A percentile compares a stretch with the other conserved stretches of the same genome.
Conservation (phyloP, 768 basidiomycete genomes). For the Kwoniella sp. region DNA sequence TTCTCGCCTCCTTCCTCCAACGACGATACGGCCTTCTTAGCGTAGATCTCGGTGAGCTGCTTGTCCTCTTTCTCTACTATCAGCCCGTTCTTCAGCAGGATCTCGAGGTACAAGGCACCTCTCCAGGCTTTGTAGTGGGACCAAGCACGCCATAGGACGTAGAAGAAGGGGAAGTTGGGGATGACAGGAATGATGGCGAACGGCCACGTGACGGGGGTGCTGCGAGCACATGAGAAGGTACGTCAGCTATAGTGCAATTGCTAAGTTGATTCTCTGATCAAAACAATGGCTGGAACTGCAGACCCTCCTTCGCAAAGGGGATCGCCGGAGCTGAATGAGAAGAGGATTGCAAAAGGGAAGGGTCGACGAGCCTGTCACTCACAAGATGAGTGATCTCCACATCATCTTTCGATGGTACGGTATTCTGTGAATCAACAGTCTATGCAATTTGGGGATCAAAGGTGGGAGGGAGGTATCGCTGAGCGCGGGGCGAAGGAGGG, state of each 20-base stretch:
- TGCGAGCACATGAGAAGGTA: slow-evolving; percentile 20
- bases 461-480: slow-evolving; percentile 40
- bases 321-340: too few relatives aligned
- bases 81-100: slow-evolving; percentile 43
- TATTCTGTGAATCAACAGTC: slow-evolving; percentile 44
- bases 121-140: slow-evolving; percentile 55
- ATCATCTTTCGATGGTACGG: slow-evolving; percentile 52
- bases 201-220: slow-evolving; percentile 52
- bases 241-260: neutral
- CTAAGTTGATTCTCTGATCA: too few relatives aligned
- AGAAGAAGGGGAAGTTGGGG: slow-evolving; percentile 57
- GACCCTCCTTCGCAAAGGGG: too few relatives aligned
- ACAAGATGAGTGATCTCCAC: slow-evolving; percentile 42
- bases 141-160: slow-evolving; percentile 57
- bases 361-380: too few relatives aligned
- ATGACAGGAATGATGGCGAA: slow-evolving; percentile 56
- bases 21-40: slow-evolving; percentile 8
- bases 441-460: slow-evolving; percentile 43
- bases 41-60: slow-evolving; percentile 45
- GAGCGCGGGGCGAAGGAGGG: slow-evolving; percentile 41
- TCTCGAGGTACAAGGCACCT: slow-evolving; percentile 52
- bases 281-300: too few relatives aligned
- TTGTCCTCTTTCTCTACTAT: slow-evolving; percentile 41
- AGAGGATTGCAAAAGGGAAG: too few relatives aligned
- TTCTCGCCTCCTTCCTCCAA: slow-evolving; percentile 31